Conservation (phyloP, 2,329 filamentous ascomycete species). For the Chaetomium globosum region DNA sequence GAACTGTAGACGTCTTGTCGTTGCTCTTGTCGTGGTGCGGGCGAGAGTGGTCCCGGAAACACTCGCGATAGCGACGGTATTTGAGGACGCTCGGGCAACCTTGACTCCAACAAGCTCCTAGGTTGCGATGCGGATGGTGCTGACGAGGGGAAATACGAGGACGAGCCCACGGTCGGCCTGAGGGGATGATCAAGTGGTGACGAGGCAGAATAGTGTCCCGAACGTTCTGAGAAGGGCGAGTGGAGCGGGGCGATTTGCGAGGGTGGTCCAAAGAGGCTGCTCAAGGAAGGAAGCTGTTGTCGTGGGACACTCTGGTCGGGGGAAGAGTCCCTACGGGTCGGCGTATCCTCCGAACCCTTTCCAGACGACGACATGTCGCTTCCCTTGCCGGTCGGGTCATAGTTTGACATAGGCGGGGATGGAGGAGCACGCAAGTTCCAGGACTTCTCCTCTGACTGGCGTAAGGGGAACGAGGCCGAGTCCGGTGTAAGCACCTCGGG, state of each 20-base stretch:
- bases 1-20: slow-evolving; percentile 46
- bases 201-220: slow-evolving; percentile 46
- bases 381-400: slow-evolving; percentile 53
- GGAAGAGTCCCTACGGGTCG: slow-evolving; percentile 42
- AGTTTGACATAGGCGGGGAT: slow-evolving; percentile 61
- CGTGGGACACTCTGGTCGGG: slow-evolving; percentile 40
- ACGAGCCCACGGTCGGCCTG: slow-evolving; percentile 41
- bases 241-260: slow-evolving; percentile 49
- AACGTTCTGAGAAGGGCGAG: slow-evolving; percentile 53
- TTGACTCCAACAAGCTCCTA: slow-evolving; percentile 52
- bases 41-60: slow-evolving; percentile 51
- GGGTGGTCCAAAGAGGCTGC: slow-evolving; percentile 58
- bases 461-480: slow-evolving; percentile 52
- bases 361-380: slow-evolving; percentile 50
- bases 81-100: slow-evolving; percentile 49
- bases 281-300: slow-evolving; percentile 59
- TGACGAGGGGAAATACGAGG: slow-evolving; percentile 51
- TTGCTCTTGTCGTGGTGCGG: slow-evolving; percentile 48
- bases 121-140: slow-evolving; percentile 47
- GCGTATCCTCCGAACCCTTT: slow-evolving; percentile 46
- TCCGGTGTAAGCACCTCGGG: slow-evolving; percentile 58
- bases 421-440: slow-evolving; percentile 51
- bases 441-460: slow-evolving; percentile 48
- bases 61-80: slow-evolving; percentile 41
- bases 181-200: slow-evolving; percentile 54